Evolutionary conservation across 345 rosid species (phyloP).

Genomic region (Citrus mangshanensis): DNA sequence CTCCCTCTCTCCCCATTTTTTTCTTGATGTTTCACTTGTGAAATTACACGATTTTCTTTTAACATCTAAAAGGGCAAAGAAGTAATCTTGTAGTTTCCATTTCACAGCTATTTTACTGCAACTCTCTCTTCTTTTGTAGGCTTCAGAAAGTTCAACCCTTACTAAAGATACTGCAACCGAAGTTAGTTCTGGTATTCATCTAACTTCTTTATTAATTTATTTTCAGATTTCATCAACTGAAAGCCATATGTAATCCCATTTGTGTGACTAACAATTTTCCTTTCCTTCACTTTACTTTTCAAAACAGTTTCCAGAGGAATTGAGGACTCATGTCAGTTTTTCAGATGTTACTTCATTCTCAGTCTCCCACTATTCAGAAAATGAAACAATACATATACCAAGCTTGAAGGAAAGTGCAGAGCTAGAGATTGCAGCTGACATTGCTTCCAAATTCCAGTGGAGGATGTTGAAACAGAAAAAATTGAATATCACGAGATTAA

Average conservation of each 20-base stretch:
- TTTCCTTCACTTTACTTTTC: slow-evolving; percentile 10
- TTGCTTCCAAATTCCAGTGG: slow-evolving; percentile 48
- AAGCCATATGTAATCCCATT: neutral
- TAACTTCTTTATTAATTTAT: neutral
- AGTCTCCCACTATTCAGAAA: slow-evolving; percentile 41
- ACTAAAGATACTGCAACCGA: slow-evolving; percentile 59
- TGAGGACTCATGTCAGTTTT: slow-evolving; percentile 32
- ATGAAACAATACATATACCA: slow-evolving; percentile 44
- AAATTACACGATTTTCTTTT: neutral
- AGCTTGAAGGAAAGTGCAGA: slow-evolving; percentile 29
- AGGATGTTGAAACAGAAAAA: slow-evolving; percentile 34
- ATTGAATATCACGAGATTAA: slow-evolving; percentile 48
- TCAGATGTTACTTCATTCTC: slow-evolving; percentile 24
- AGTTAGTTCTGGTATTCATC: slow-evolving; percentile 53
- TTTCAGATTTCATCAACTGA: neutral
- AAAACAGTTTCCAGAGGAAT: slow-evolving; percentile 59
- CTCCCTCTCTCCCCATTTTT: neutral
- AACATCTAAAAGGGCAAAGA: neutral
- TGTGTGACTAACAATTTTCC: neutral
- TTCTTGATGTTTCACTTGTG: neutral
- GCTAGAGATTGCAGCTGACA: slow-evolving; percentile 54
- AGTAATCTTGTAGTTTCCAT: neutral
- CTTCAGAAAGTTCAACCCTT: slow-evolving; percentile 44
- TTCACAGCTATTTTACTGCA: neutral
- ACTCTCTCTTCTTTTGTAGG: slow-evolving; percentile 29